Evolutionary conservation across 2,329 filamentous ascomycete genomes (phyloP).

Genomic region (Stagonosporopsis vannaccii): DNA sequence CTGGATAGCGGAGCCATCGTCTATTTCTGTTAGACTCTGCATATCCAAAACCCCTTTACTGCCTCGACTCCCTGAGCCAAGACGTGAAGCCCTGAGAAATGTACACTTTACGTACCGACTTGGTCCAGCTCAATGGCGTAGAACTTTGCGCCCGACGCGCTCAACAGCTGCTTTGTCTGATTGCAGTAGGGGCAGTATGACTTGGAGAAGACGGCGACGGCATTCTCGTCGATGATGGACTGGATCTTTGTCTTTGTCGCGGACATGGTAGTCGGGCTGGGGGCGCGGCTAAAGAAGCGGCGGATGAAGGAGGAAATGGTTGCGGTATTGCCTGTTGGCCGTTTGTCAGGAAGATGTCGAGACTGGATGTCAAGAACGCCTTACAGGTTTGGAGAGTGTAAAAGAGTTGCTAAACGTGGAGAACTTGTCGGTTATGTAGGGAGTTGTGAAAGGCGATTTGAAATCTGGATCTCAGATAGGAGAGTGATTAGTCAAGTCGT

Average conservation of each 20-base stretch:
- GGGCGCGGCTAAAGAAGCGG: constrained; percentile 70
- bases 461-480: constrained; percentile 20
- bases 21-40: constrained; percentile 53
- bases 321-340: constrained; percentile 36
- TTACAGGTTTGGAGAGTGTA: neutral
- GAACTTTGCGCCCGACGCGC: constrained; percentile 74
- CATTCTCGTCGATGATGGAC: constrained; percentile 85
- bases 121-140: constrained; percentile 83
- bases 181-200: constrained; percentile 94
- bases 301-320: constrained; percentile 71
- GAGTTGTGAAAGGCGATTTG: constrained; percentile 21
- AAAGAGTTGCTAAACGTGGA: neutral
- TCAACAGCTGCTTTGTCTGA: constrained; percentile 77
- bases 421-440: constrained; percentile 4
- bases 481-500: constrained; percentile 27
- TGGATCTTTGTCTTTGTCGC: constrained; percentile 84
- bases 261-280: constrained; percentile 74
- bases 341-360: neutral
- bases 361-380: neutral
- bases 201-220: constrained; percentile 95
- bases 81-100: neutral
- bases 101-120: constrained; percentile 67
- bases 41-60: neutral
- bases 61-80: neutral
- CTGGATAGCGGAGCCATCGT: constrained; percentile 84